A percentile compares a stretch with the other conserved stretches of the same genome.
These are phyloP conservation scores for Prunella vulgaris DNA, from an alignment of 257 asterid species.

Conservation along the genomic window DNA sequence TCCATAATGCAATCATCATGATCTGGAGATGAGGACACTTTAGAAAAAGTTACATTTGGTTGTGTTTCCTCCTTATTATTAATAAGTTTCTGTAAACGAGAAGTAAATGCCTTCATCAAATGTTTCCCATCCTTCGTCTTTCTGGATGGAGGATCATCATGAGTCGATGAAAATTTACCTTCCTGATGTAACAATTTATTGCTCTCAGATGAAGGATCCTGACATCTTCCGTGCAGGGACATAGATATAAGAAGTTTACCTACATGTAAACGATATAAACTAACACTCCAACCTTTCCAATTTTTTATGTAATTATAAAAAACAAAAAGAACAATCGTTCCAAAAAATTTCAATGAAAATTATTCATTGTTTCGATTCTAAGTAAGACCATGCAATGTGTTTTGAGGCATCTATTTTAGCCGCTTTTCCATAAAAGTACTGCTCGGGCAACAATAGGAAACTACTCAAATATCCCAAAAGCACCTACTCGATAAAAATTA, in stretches of 20 bases:
- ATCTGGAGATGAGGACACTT: conserved; percentile 45
- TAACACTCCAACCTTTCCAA: conserved; percentile 1
- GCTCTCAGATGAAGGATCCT: conserved; percentile 30
- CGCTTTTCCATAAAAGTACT: background rate
- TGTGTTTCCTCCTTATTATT: conserved; percentile 48
- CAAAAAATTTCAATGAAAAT: background rate
- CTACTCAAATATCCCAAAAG: background rate
- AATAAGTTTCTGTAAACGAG: conserved; percentile 63
- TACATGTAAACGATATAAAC: conserved; percentile 21
- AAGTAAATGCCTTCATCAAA: conserved; percentile 56
- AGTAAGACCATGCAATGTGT: background rate
- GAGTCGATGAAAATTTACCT: conserved; percentile 28
- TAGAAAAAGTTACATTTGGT: conserved; percentile 40
- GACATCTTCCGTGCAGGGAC: conserved; percentile 58
- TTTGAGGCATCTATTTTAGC: background rate
- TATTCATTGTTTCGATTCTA: background rate
- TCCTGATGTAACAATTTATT: conserved; percentile 22
- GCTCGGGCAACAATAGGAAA: background rate
- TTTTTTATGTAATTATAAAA: background rate
- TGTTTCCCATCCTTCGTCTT: conserved; percentile 55
- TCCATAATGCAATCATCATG: conserved; percentile 43
- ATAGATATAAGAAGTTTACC: conserved; percentile 75
- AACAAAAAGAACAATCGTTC: background rate
- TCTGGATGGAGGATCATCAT: conserved; percentile 27
- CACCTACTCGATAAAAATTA: background rate